Evolutionary conservation across 1,284 basidiomycete species (phyloP).

Genomic region (Puccinia hordei): DNA sequence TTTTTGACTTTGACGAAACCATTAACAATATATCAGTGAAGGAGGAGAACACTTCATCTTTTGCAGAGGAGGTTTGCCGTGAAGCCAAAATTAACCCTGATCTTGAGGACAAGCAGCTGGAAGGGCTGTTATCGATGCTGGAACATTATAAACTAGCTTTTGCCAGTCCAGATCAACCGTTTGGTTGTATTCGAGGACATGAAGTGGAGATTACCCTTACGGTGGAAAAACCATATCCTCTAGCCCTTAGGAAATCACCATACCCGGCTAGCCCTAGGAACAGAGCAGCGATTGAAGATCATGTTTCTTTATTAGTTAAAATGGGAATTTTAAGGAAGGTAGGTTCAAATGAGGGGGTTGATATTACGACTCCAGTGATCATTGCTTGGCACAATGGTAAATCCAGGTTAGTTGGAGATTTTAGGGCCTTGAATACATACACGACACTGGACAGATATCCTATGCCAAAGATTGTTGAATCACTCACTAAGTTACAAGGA

Average conservation of each 20-base stretch:
- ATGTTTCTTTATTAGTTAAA: background rate
- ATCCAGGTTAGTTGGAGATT: too few species aligned
- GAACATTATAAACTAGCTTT: too few species aligned
- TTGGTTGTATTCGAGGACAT: background rate
- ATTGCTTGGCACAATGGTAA: too few species aligned
- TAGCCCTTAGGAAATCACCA: background rate
- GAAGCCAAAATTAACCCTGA: too few species aligned
- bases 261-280: background rate
- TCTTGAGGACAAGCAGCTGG: too few species aligned
- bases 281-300: background rate
- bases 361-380: background rate
- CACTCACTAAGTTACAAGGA: background rate
- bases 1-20: too few species aligned
- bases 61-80: too few species aligned
- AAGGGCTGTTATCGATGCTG: too few species aligned
- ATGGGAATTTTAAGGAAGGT: background rate
- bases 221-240: background rate
- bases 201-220: background rate
- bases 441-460: constrained; percentile 16
- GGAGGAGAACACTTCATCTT: too few species aligned
- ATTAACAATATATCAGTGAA: too few species aligned
- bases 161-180: background rate
- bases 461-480: too few species aligned
- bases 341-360: background rate
- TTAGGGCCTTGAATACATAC: too few species aligned